Conservation (phyloP, 208 protist genomes). For the Sergeia podlipaevii region DNA sequence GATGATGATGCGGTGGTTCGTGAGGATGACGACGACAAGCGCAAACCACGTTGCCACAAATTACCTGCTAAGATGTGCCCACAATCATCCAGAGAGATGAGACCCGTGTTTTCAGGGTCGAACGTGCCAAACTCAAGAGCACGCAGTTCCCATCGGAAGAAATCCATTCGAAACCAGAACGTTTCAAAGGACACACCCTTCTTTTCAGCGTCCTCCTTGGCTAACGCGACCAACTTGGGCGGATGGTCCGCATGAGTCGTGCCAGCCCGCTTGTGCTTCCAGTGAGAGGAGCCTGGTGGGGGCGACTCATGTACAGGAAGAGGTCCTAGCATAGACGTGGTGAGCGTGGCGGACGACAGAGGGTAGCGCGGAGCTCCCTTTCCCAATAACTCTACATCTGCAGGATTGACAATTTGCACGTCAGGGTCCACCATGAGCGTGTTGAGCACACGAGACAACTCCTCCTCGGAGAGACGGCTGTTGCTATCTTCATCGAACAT, state of each 20-base stretch:
- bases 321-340: conserved; percentile 16
- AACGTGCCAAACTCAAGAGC: conserved; percentile 59
- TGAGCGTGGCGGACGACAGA: conserved; percentile 19
- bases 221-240: conserved; percentile 11
- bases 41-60: too few relatives aligned
- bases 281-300: conserved; percentile 21
- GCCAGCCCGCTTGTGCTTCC: neutral
- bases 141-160: conserved; percentile 60
- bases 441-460: conserved; percentile 52
- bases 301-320: conserved; percentile 18
- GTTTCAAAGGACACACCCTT: conserved; percentile 27
- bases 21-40: too few relatives aligned
- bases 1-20: neutral
- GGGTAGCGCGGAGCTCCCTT: conserved; percentile 9
- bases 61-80: conserved; percentile 29
- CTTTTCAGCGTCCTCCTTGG: conserved; percentile 4
- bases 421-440: conserved; percentile 67
- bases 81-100: conserved; percentile 45
- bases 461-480: conserved; percentile 27
- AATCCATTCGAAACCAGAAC: conserved; percentile 48
- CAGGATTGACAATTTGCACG: conserved; percentile 37
- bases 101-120: conserved; percentile 41
- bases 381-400: neutral
- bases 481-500: conserved; percentile 54
- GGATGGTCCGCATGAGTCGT: conserved; percentile 2